Conservation (phyloP, 2,329 filamentous ascomycete species). For the Fusarium secorum region DNA sequence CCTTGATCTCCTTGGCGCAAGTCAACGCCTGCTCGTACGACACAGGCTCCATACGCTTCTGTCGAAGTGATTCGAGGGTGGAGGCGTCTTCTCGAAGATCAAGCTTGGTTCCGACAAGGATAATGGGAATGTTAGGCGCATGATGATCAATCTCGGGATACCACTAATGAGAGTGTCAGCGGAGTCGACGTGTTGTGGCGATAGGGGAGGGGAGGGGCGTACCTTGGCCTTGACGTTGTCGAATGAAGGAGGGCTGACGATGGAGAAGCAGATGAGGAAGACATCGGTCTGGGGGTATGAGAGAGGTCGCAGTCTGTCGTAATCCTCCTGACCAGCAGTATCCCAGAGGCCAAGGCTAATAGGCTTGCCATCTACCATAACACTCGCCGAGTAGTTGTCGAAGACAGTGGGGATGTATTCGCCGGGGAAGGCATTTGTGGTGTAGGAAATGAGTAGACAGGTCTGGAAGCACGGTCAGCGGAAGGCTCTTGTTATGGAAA, state of each 20-base stretch:
- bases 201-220: conserved; percentile 44
- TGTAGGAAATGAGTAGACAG: conserved; percentile 98
- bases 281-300: conserved; percentile 99
- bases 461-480: conserved; percentile 67
- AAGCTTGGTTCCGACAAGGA: conserved; percentile 95
- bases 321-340: conserved; percentile 98
- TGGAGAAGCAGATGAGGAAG: conserved; percentile 98
- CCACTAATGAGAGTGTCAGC: conserved; percentile 68
- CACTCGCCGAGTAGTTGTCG: conserved; percentile 98
- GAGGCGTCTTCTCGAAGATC: conserved; percentile 89
- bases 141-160: conserved; percentile 97
- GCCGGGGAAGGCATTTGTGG: conserved; percentile 98
- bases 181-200: conserved; percentile 3
- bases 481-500: conserved; percentile 1
- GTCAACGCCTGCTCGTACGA: conserved; percentile 90
- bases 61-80: conserved; percentile 81
- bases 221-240: conserved; percentile 99
- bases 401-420: conserved; percentile 99
- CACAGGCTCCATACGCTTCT: conserved; percentile 97
- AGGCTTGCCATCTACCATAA: conserved; percentile 98
- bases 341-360: conserved; percentile 98
- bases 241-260: conserved; percentile 96
- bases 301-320: conserved; percentile 91
- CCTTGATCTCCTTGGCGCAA: conserved; percentile 92
- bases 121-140: conserved; percentile 93